Evolutionary conservation across 257 asterid genomes (phyloP).

Genomic region (Ligustrum vulgare): DNA sequence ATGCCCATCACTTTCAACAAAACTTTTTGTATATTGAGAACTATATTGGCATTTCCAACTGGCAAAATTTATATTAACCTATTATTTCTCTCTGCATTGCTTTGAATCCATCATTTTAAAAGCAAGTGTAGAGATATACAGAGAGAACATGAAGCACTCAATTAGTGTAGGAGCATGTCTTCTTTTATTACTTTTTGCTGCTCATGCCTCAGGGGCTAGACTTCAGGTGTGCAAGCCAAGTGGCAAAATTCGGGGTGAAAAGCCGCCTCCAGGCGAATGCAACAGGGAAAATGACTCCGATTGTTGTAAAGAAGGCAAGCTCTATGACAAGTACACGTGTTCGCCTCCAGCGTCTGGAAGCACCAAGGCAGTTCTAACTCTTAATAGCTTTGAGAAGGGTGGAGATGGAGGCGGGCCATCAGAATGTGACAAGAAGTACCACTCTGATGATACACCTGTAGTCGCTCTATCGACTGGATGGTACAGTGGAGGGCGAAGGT

Average conservation of each 20-base stretch:
- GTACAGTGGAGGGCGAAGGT: slow-evolving; percentile 32
- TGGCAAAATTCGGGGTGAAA: slow-evolving; percentile 27
- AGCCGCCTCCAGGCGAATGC: slow-evolving; percentile 24
- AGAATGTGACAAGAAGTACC: slow-evolving; percentile 32
- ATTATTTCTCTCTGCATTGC: neutral
- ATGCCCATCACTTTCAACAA: neutral
- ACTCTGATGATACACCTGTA: slow-evolving; percentile 33
- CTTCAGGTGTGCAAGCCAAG: slow-evolving; percentile 36
- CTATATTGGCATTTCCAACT: neutral
- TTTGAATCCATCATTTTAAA: neutral
- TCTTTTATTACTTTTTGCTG: slow-evolving; percentile 18
- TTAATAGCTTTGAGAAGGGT: slow-evolving; percentile 32
- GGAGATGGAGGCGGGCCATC: slow-evolving; percentile 39
- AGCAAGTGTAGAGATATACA: neutral
- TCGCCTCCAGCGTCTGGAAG: slow-evolving; percentile 21
- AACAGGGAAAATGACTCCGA: slow-evolving; percentile 22
- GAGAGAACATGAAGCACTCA: slow-evolving; percentile 15
- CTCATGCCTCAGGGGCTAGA: slow-evolving; percentile 14
- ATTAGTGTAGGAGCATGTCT: slow-evolving; percentile 10
- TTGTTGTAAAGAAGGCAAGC: slow-evolving; percentile 29
- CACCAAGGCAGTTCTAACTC: slow-evolving; percentile 34
- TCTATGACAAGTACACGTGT: slow-evolving; percentile 34
- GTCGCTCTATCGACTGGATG: slow-evolving; percentile 39
- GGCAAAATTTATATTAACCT: neutral
- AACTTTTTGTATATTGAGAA: neutral